Conservation (phyloP, 768 basidiomycete genomes). For the Boletus eberwhitei region DNA sequence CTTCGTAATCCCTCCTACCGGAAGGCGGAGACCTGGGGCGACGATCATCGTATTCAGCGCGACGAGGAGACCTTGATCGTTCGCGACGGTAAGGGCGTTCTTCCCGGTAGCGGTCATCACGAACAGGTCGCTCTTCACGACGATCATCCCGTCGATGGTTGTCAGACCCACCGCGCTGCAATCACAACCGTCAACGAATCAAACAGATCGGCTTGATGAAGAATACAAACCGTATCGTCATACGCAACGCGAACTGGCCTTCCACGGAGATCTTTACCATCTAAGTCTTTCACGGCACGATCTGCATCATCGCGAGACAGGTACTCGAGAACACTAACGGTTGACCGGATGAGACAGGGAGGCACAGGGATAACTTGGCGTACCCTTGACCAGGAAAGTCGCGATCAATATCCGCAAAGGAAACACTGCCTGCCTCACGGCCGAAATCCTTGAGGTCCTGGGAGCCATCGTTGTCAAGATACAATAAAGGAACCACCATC, state of each 20-base stretch:
- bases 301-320: slow-evolving; percentile 87
- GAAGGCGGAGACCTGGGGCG: slow-evolving; percentile 76
- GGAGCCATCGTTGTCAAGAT: slow-evolving; percentile 33
- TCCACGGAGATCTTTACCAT: slow-evolving; percentile 85
- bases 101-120: slow-evolving; percentile 59
- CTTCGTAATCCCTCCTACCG: slow-evolving; percentile 75
- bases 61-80: slow-evolving; percentile 77
- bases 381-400: slow-evolving; percentile 85
- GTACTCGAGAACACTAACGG: slow-evolving; percentile 82
- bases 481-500: slow-evolving; percentile 5
- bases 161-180: slow-evolving; percentile 62
- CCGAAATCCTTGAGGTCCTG: slow-evolving; percentile 99
- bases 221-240: slow-evolving; percentile 54
- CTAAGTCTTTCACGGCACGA: slow-evolving; percentile 83
- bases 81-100: slow-evolving; percentile 63
- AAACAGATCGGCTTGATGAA: background rate
- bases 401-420: slow-evolving; percentile 93
- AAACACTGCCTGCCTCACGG: slow-evolving; percentile 88
- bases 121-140: slow-evolving; percentile 51
- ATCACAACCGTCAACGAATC: background rate
- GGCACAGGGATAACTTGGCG: slow-evolving; percentile 22
- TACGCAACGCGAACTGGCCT: slow-evolving; percentile 68
- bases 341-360: slow-evolving; percentile 6
- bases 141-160: slow-evolving; percentile 78
- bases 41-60: slow-evolving; percentile 70